Evolutionary conservation across 2,329 filamentous ascomycete genomes (phyloP).

Genomic region (Thielaviopsis populi): DNA sequence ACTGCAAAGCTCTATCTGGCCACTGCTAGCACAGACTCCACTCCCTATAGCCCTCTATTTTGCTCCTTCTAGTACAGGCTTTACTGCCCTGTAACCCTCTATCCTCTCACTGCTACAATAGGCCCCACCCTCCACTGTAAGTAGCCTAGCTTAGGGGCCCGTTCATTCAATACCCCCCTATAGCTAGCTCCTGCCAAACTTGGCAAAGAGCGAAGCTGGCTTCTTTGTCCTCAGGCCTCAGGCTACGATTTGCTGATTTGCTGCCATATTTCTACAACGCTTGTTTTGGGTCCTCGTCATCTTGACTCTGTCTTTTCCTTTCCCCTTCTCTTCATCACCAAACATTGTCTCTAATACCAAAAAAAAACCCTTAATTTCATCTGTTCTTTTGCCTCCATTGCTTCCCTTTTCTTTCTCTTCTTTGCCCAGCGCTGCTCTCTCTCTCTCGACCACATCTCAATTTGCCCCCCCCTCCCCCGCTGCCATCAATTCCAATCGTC

Average conservation of each 20-base stretch:
- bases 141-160: neutral
- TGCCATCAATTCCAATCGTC: neutral
- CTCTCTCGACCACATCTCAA: neutral
- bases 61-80: neutral
- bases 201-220: constrained; percentile 3
- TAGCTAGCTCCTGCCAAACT: neutral
- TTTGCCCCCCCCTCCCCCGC: neutral
- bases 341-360: neutral
- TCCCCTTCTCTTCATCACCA: neutral
- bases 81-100: neutral
- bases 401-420: neutral
- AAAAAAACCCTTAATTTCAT: constrained; percentile 2
- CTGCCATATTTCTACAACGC: neutral
- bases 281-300: constrained; percentile 4
- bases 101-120: neutral
- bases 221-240: neutral
- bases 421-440: neutral
- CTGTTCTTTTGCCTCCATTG: neutral
- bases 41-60: neutral
- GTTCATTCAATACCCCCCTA: neutral
- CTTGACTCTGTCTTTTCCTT: constrained; percentile 7
- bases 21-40: neutral
- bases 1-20: no score
- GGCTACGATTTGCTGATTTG: neutral
- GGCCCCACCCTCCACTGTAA: neutral